A percentile compares a stretch with the other conserved stretches of the same genome.
phyloP scores from a whole-genome alignment of 371 early-diverging fungal species.

The Mortierella sp. region DNA sequence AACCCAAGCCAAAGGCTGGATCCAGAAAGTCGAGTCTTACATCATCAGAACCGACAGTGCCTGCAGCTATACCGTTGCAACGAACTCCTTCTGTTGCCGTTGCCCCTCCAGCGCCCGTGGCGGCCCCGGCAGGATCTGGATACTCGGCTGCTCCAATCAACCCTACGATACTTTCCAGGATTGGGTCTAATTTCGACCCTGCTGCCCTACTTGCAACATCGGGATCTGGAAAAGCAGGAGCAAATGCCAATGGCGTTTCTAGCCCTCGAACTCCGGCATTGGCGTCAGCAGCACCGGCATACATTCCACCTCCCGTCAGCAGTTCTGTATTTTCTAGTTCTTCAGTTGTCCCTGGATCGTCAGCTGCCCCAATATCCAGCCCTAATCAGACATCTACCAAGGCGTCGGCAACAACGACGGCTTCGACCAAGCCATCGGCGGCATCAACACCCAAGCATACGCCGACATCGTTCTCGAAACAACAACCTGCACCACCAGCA shows the following conservation, averaged over 20 bases:
- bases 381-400: not conserved
- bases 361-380: not conserved
- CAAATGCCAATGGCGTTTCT: constrained; percentile 6
- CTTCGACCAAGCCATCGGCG: not conserved
- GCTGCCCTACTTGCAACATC: constrained; percentile 39
- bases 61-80: not conserved
- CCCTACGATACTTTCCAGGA: constrained; percentile 51
- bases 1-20: constrained; percentile 20
- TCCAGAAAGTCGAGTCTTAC: constrained; percentile 39
- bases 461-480: not conserved
- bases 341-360: not conserved
- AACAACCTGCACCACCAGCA: not conserved
- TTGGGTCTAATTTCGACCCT: constrained; percentile 55
- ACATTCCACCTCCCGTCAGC: constrained; percentile 1
- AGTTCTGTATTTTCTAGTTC: not conserved
- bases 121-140: not conserved
- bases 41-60: constrained; percentile 2
- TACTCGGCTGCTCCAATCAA: constrained; percentile 26
- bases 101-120: constrained; percentile 3
- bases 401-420: constrained; percentile 9
- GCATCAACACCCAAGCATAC: constrained; percentile 6
- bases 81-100: constrained; percentile 14
- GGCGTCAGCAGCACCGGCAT: not conserved
- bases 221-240: not conserved
- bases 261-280: not conserved